phyloP scores from a whole-genome alignment of 768 basidiomycete genomes.

The Amanita exitialis region DNA sequence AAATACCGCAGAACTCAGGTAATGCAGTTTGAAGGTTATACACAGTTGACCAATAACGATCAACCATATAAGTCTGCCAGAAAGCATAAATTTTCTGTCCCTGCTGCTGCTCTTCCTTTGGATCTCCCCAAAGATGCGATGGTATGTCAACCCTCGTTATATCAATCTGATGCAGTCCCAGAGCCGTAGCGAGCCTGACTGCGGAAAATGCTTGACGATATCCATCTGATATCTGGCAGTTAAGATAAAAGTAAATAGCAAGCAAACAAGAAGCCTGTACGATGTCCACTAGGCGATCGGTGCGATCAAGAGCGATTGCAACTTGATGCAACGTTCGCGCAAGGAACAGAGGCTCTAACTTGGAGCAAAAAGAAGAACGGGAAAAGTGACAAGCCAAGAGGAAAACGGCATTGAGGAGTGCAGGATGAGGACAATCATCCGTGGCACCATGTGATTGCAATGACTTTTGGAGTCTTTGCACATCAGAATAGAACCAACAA shows the following conservation, averaged over 20 bases:
- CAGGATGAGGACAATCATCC: constrained; percentile 34
- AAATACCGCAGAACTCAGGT: constrained; percentile 37
- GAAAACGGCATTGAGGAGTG: constrained; percentile 52
- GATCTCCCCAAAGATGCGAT: constrained; percentile 12
- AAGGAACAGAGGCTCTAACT: constrained; percentile 38
- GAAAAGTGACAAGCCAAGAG: constrained; percentile 50
- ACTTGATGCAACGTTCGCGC: constrained; percentile 40
- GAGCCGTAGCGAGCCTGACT: constrained; percentile 48
- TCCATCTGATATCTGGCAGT: constrained; percentile 45
- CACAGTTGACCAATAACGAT: constrained; percentile 48
- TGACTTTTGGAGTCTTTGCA: constrained; percentile 31
- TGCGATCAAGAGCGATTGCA: constrained; percentile 39
- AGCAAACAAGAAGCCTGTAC: constrained; percentile 53
- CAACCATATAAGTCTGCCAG: constrained; percentile 57
- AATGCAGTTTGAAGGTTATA: constrained; percentile 44
- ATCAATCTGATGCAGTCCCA: constrained; percentile 45
- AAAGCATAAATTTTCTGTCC: constrained; percentile 41
- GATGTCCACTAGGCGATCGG: constrained; percentile 46
- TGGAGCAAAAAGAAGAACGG: constrained; percentile 26
- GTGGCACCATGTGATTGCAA: constrained; percentile 13
- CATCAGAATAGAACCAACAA: constrained; percentile 45
- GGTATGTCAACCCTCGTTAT: not conserved
- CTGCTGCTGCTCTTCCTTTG: constrained; percentile 28
- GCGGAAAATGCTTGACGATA: constrained; percentile 53
- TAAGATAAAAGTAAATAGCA: constrained; percentile 49